Percentiles rank a stretch among this genome's conserved stretches.
These are phyloP conservation scores for Pistacia vera DNA, from an alignment of 345 rosid species.

Conservation along the genomic window DNA sequence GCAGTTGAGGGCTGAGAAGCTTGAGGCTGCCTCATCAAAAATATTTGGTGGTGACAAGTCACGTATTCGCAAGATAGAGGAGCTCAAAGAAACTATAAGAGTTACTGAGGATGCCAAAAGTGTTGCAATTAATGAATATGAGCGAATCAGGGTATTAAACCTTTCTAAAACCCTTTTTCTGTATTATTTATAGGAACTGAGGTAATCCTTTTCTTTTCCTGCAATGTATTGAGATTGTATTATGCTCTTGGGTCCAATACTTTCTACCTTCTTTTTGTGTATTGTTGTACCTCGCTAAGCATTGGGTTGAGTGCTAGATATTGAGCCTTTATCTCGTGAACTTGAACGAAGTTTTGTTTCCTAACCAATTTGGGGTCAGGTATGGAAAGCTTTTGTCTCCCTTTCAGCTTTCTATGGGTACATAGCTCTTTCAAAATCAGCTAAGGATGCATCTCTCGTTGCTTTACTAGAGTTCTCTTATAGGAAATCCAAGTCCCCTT, in stretches of 20 bases:
- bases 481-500: no score
- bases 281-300: not conserved
- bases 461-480: not conserved
- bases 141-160: conserved; percentile 74
- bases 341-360: not conserved
- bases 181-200: not conserved
- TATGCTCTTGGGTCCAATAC: not conserved
- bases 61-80: conserved; percentile 85
- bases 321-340: not conserved
- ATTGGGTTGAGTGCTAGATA: not conserved
- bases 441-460: not conserved
- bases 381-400: not conserved
- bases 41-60: conserved; percentile 98
- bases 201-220: not conserved
- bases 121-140: conserved; percentile 83
- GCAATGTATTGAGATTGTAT: not conserved
- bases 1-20: conserved; percentile 77
- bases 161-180: not conserved
- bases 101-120: conserved; percentile 86
- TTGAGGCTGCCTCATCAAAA: conserved; percentile 92
- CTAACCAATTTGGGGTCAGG: not conserved
- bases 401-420: not conserved
- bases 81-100: conserved; percentile 78
- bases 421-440: conserved; percentile 11
- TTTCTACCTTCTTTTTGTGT: not conserved